phyloP scores from a whole-genome alignment of 1,139 yeast species.

The Tardiomyces depauwii region DNA sequence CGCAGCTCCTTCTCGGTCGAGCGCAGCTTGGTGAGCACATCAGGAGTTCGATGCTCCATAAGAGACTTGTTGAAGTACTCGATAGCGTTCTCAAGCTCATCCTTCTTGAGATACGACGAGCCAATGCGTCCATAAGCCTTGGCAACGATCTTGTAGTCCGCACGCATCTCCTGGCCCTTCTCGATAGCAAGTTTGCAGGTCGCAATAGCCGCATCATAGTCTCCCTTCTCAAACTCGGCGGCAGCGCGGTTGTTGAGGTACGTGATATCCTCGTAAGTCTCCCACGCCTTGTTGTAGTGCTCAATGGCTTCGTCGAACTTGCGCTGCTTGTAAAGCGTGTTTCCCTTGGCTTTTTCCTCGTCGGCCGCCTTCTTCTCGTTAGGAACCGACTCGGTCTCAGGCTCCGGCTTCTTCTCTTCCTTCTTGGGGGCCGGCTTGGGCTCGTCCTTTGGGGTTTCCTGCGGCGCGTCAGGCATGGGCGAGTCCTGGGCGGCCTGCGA shows the following conservation, averaged over 20 bases:
- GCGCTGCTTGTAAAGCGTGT: constrained; percentile 72
- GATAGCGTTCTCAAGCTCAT: constrained; percentile 62
- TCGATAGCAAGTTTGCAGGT: constrained; percentile 81
- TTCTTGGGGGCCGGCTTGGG: constrained; percentile 23
- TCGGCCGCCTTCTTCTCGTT: constrained; percentile 50
- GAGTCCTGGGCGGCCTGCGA: constrained; percentile 10
- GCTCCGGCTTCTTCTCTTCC: constrained; percentile 18
- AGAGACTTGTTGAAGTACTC: constrained; percentile 79
- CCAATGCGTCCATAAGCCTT: constrained; percentile 93
- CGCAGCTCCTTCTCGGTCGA: constrained; percentile 79
- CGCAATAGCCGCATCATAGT: constrained; percentile 68
- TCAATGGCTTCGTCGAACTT: constrained; percentile 90
- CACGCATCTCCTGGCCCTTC: constrained; percentile 78
- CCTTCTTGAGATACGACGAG: constrained; percentile 63
- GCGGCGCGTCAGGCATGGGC: constrained; percentile 17
- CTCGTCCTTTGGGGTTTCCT: constrained; percentile 18
- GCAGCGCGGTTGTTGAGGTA: constrained; percentile 95
- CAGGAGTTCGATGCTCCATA: constrained; percentile 97
- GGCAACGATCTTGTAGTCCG: constrained; percentile 86
- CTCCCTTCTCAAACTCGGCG: constrained; percentile 94
- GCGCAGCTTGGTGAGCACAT: constrained; percentile 79
- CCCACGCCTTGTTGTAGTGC: constrained; percentile 81
- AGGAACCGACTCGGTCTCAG: constrained; percentile 16
- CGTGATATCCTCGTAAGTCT: constrained; percentile 71
- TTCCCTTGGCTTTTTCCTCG: constrained; percentile 74